phyloP scores from a whole-genome alignment of 805 yeast genomes.

The Starmerella scarabaei region DNA sequence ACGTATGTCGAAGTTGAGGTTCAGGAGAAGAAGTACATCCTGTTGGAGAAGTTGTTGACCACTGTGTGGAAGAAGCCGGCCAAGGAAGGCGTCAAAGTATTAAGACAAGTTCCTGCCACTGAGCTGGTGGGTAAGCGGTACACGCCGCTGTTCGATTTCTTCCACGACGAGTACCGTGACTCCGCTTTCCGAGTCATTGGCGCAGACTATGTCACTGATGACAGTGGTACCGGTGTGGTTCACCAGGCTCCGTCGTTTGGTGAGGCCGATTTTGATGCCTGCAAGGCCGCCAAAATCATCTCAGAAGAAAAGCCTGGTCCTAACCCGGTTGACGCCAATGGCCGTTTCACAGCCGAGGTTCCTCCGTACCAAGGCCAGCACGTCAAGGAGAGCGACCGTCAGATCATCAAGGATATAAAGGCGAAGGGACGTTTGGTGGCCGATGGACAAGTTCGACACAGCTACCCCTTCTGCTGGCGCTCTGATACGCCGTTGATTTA shows the following conservation, averaged over 20 bases:
- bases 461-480: conserved; percentile 99
- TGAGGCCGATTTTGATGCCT: conserved; percentile 90
- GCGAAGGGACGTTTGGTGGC: conserved; percentile 61
- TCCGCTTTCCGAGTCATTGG: conserved; percentile 70
- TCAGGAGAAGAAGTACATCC: conserved; percentile 63
- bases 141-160: conserved; percentile 73
- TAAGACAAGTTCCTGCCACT: conserved; percentile 67
- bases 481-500: conserved; percentile 95
- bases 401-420: conserved; percentile 73
- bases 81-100: conserved; percentile 70
- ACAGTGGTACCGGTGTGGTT: conserved; percentile 98
- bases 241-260: conserved; percentile 99
- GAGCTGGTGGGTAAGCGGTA: conserved; percentile 70
- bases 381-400: conserved; percentile 91
- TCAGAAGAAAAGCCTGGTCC: conserved; percentile 62
- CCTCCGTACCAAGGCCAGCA: conserved; percentile 65
- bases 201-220: conserved; percentile 77
- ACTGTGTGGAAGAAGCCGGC: conserved; percentile 90
- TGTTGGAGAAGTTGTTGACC: conserved; percentile 70
- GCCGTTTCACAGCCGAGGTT: conserved; percentile 67
- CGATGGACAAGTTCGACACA: conserved; percentile 77
- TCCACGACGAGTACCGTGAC: conserved; percentile 59
- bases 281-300: conserved; percentile 63
- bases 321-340: conserved; percentile 88
- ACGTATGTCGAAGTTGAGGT: conserved; percentile 91